Conservation (phyloP, 148 eudicot genomes). For the Fagopyrum esculentum region DNA sequence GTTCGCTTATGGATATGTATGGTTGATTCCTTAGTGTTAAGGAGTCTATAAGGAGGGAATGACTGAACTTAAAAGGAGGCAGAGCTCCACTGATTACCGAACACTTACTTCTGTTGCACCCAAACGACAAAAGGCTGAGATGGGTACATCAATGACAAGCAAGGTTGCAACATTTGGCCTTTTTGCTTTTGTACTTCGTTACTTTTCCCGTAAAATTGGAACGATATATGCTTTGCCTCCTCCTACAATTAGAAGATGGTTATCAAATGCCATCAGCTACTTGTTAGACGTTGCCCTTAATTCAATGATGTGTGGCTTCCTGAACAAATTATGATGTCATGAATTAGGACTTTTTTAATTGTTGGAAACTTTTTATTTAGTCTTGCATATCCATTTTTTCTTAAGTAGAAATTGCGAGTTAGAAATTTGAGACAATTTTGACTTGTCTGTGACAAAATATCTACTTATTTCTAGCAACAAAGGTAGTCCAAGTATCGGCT, state of each 20-base stretch:
- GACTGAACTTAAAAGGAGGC: constrained; percentile 14
- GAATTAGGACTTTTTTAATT: neutral
- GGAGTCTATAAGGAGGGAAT: neutral
- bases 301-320: neutral
- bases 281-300: neutral
- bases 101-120: constrained; percentile 1
- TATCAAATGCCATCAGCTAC: neutral
- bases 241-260: neutral
- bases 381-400: neutral
- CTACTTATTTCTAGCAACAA: neutral
- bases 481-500: neutral
- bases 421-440: no score
- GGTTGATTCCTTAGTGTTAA: neutral
- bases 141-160: constrained; percentile 7
- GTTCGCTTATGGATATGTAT: neutral
- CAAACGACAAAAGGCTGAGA: constrained; percentile 13
- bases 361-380: neutral
- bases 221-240: neutral
- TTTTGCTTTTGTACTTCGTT: neutral
- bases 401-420: neutral
- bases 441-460: neutral
- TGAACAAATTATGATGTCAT: neutral
- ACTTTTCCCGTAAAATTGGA: neutral
- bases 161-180: neutral
- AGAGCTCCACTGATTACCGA: constrained; percentile 8